Percentiles rank a stretch among this genome's conserved stretches.
phyloP scores from a whole-genome alignment of 495 filamentous ascomycete species.

The Staphylotrichum longicolle region DNA sequence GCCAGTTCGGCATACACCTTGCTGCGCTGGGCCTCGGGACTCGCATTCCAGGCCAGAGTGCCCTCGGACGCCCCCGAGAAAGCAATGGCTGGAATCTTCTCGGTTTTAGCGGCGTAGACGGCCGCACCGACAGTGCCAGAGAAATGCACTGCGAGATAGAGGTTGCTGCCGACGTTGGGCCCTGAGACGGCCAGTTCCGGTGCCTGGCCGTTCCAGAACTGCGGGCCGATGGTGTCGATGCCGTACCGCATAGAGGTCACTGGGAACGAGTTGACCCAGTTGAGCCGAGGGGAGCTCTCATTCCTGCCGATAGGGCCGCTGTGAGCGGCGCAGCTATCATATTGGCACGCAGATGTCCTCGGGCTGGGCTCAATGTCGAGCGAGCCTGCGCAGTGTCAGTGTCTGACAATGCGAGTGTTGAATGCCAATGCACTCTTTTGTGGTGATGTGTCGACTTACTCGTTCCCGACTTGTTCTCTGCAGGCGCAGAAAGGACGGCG shows the following conservation, averaged over 20 bases:
- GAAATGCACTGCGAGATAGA: conserved; percentile 51
- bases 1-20: conserved; percentile 60
- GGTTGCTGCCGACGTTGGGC: conserved; percentile 62
- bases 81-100: conserved; percentile 60
- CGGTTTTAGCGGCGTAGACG: conserved; percentile 52
- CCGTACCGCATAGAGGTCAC: conserved; percentile 64
- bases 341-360: conserved; percentile 52
- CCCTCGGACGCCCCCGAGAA: conserved; percentile 56
- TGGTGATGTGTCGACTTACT: conserved; percentile 40
- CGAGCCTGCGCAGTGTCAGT: conserved; percentile 45
- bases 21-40: conserved; percentile 49
- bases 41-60: conserved; percentile 52
- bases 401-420: neutral
- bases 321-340: conserved; percentile 55
- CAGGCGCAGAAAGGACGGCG: conserved; percentile 61
- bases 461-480: conserved; percentile 62
- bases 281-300: conserved; percentile 54
- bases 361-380: conserved; percentile 46
- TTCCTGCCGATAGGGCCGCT: conserved; percentile 56
- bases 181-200: conserved; percentile 63
- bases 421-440: neutral
- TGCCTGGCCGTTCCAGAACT: conserved; percentile 47
- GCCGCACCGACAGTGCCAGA: conserved; percentile 65
- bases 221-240: conserved; percentile 53
- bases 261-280: conserved; percentile 70